Percentiles rank a stretch among this genome's conserved stretches.
phyloP scores from a whole-genome alignment of 139 green algal species.

The Chlamydomonas incerta region DNA sequence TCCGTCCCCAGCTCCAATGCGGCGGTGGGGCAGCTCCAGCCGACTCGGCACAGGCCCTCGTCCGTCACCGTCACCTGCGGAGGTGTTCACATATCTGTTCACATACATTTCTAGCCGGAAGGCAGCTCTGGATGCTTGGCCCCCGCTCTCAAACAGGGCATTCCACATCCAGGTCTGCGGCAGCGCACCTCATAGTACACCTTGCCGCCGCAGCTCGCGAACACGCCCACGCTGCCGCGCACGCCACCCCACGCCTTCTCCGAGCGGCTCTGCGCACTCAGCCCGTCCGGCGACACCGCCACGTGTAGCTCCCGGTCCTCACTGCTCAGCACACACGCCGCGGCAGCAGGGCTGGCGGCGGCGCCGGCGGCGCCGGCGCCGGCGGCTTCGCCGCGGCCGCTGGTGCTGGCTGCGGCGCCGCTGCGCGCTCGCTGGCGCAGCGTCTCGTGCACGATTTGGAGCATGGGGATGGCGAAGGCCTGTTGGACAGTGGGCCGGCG shows the following conservation, averaged over 20 bases:
- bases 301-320: slow-evolving; percentile 72
- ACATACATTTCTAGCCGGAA: no score
- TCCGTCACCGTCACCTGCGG: slow-evolving; percentile 66
- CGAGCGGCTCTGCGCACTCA: slow-evolving; percentile 65
- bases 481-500: neutral
- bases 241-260: slow-evolving; percentile 72
- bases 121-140: no score
- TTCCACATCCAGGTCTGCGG: no score
- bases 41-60: slow-evolving; percentile 82
- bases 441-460: slow-evolving; percentile 83
- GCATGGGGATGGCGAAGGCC: slow-evolving; percentile 73
- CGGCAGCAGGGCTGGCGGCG: neutral
- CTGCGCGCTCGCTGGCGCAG: slow-evolving; percentile 30
- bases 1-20: slow-evolving; percentile 79
- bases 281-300: slow-evolving; percentile 64
- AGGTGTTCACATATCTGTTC: no score
- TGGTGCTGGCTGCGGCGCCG: slow-evolving; percentile 9
- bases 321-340: slow-evolving; percentile 48
- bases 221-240: slow-evolving; percentile 64
- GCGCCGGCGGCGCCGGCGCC: neutral
- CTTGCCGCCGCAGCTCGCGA: slow-evolving; percentile 35
- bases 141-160: no score
- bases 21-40: slow-evolving; percentile 71
- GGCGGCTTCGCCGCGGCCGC: neutral
- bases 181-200: slow-evolving; percentile 66